A percentile compares a stretch with the other conserved stretches of the same genome.
These are phyloP conservation scores for Glycyrrhiza uralensis DNA, from an alignment of 306 rosid genomes.

Conservation along the genomic window DNA sequence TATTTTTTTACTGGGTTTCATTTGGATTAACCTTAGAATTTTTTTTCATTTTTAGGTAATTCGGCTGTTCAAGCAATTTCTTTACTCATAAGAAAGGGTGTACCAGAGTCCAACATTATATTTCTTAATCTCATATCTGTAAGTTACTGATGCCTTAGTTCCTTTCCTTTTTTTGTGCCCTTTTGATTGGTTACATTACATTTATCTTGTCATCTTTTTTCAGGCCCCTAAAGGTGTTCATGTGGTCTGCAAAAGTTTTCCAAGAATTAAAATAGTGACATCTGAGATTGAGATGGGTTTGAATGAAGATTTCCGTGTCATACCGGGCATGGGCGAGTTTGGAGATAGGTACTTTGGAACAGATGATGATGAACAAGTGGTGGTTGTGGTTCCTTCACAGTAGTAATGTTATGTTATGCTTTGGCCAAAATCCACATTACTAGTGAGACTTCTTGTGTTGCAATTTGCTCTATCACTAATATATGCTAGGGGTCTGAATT, in stretches of 20 bases:
- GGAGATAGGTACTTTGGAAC: slow-evolving; percentile 99
- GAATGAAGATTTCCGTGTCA: slow-evolving; percentile 82
- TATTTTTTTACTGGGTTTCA: not conserved
- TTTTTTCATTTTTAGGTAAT: slow-evolving; percentile 56
- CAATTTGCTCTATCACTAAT: slow-evolving; percentile 16
- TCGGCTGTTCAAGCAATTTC: slow-evolving; percentile 98
- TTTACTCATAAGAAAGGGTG: slow-evolving; percentile 78
- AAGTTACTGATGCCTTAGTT: slow-evolving; percentile 37
- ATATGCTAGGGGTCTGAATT: slow-evolving; percentile 32
- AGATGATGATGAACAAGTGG: slow-evolving; percentile 60
- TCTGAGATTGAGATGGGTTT: slow-evolving; percentile 91
- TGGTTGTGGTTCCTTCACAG: slow-evolving; percentile 42
- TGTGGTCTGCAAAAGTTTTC: slow-evolving; percentile 86
- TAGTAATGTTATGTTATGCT: slow-evolving; percentile 23
- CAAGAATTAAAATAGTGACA: slow-evolving; percentile 94
- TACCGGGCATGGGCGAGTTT: slow-evolving; percentile 98
- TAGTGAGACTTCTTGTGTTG: not conserved
- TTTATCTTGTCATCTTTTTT: not conserved
- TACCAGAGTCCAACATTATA: slow-evolving; percentile 94
- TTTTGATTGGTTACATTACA: not conserved
- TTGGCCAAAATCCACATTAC: slow-evolving; percentile 19
- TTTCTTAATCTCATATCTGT: slow-evolving; percentile 97
- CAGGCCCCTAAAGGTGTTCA: slow-evolving; percentile 99
- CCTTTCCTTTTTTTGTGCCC: slow-evolving; percentile 8
- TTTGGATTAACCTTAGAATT: slow-evolving; percentile 1